phyloP scores from a whole-genome alignment of 225 moss, liverwort and hornwort genomes.

The Pseudisothecium myosuroides region DNA sequence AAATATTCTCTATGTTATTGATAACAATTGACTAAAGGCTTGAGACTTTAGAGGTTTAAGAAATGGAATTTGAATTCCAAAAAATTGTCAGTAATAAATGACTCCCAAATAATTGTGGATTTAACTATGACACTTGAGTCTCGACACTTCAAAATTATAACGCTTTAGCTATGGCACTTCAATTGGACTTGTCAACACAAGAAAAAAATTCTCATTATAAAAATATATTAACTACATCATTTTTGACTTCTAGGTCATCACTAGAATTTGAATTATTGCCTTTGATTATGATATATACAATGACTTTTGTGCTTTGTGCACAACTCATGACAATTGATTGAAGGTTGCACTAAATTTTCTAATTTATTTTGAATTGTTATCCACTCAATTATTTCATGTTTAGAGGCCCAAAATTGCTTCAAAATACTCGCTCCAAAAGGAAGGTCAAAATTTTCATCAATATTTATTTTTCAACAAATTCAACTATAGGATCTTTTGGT shows the following conservation, averaged over 20 bases:
- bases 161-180: rapidly evolving
- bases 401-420: too few species aligned
- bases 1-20: rapidly evolving
- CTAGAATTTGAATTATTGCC: too few species aligned
- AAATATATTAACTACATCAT: neutral
- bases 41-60: too few species aligned
- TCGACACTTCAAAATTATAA: neutral
- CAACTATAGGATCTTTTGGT: too few species aligned
- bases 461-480: too few species aligned
- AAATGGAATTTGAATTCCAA: neutral
- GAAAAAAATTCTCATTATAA: neutral
- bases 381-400: too few species aligned
- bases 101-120: rapidly evolving
- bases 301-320: neutral
- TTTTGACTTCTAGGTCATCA: neutral
- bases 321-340: rapidly evolving
- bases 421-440: too few species aligned
- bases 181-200: rapidly evolving
- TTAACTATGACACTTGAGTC: neutral
- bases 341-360: neutral
- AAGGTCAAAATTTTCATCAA: too few species aligned
- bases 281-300: neutral
- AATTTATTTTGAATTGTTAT: neutral
- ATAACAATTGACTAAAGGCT: neutral
- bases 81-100: neutral